Percentiles rank a stretch among this genome's conserved stretches.
Conservation (phyloP, 805 yeast species). For the Cyberlindnera euphorbiiphila region DNA sequence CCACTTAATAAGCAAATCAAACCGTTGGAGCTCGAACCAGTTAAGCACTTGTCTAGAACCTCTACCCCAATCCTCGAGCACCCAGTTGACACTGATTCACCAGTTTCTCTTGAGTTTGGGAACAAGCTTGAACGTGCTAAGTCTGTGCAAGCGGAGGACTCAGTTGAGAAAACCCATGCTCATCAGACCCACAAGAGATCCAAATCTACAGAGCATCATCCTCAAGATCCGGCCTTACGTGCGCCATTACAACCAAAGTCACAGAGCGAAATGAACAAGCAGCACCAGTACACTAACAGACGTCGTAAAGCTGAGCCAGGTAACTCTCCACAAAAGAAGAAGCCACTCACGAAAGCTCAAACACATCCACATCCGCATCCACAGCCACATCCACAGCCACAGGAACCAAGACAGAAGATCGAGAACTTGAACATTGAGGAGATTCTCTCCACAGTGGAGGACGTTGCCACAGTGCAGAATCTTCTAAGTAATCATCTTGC, state of each 20-base stretch:
- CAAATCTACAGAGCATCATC: conserved; percentile 8
- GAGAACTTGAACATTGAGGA: conserved; percentile 28
- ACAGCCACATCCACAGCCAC: conserved; percentile 10
- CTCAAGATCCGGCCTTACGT: conserved; percentile 1
- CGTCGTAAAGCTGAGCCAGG: conserved; percentile 32
- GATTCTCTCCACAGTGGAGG: conserved; percentile 33
- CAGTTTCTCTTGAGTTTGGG: background rate
- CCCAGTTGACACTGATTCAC: conserved; percentile 1
- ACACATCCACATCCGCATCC: conserved; percentile 9
- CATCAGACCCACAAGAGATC: conserved; percentile 10
- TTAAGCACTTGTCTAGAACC: conserved; percentile 13
- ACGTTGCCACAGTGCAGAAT: conserved; percentile 52
- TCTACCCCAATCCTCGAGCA: conserved; percentile 14
- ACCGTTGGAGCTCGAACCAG: conserved; percentile 11
- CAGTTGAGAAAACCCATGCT: background rate
- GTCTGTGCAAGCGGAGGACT: conserved; percentile 12
- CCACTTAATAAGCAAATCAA: conserved; percentile 7
- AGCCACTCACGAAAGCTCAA: conserved; percentile 14
- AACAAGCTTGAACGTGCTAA: conserved; percentile 9
- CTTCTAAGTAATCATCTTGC: conserved; percentile 82
- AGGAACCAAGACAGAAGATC: conserved; percentile 27
- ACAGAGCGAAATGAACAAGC: conserved; percentile 19
- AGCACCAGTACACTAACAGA: conserved; percentile 17
- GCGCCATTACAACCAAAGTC: conserved; percentile 17
- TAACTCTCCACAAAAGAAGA: conserved; percentile 30